Conservation (phyloP, 2,329 filamentous ascomycete species). For the Alternaria postmessia region DNA sequence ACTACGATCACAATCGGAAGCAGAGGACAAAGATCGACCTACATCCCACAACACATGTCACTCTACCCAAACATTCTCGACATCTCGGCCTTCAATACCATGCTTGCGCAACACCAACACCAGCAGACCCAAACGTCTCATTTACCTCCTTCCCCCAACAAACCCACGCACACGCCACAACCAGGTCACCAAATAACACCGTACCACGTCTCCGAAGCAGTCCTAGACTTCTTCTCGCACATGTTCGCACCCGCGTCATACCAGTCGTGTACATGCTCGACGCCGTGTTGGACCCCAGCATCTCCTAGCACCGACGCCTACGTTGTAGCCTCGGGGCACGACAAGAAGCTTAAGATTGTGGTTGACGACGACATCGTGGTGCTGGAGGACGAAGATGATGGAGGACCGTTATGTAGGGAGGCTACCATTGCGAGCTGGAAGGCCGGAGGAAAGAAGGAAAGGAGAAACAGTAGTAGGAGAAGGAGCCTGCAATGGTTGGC, state of each 20-base stretch:
- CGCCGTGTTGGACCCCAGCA: constrained; percentile 4
- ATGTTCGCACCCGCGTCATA: constrained; percentile 26
- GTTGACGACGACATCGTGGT: constrained; percentile 24
- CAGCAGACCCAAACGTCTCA: background rate
- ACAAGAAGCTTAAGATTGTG: constrained; percentile 10
- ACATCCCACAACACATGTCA: constrained; percentile 6
- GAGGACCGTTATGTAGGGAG: constrained; percentile 34
- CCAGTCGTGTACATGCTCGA: constrained; percentile 21
- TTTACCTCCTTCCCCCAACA: background rate
- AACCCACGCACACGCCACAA: background rate
- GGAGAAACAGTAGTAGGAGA: constrained; percentile 12
- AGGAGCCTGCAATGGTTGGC: constrained; percentile 22
- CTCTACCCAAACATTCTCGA: constrained; percentile 15
- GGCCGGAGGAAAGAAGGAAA: constrained; percentile 5
- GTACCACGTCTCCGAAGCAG: constrained; percentile 18
- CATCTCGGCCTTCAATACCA: constrained; percentile 2
- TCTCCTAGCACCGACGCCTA: background rate
- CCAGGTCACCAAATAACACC: constrained; percentile 13
- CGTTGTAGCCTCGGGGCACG: background rate
- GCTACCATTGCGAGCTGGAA: constrained; percentile 33
- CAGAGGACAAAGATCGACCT: background rate
- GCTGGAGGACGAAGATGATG: constrained; percentile 23
- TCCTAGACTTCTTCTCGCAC: constrained; percentile 23
- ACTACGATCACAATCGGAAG: background rate
- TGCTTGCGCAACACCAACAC: background rate